Conservation (phyloP, 176 grass and related monocot genomes). For the Paspalum notatum region DNA sequence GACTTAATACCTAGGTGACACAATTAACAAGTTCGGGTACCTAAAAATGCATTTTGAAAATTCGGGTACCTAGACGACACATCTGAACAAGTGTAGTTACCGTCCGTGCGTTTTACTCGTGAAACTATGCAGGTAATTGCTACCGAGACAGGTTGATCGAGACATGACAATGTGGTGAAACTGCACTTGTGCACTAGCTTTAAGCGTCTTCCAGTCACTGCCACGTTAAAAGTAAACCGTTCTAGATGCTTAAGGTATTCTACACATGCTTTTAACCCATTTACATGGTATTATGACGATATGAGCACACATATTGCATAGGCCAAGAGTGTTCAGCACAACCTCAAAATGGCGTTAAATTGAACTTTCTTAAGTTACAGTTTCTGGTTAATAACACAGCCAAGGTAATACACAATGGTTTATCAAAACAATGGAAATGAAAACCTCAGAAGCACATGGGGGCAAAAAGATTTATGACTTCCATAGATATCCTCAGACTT, state of each 20-base stretch:
- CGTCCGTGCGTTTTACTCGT: too few relatives aligned
- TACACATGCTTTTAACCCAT: background rate
- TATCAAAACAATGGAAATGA: constrained; percentile 7
- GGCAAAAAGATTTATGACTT: background rate
- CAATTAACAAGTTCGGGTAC: too few relatives aligned
- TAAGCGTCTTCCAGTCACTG: too few relatives aligned
- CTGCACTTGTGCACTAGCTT: too few relatives aligned
- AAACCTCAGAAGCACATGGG: background rate
- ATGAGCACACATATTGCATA: background rate
- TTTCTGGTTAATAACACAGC: constrained; percentile 2
- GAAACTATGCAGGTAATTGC: too few relatives aligned
- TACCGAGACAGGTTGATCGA: too few relatives aligned
- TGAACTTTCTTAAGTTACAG: constrained; percentile 14
- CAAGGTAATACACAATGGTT: background rate
- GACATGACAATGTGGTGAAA: too few relatives aligned
- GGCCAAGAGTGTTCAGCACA: background rate
- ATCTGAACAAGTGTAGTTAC: too few relatives aligned
- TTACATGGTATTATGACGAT: background rate
- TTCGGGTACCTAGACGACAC: too few relatives aligned
- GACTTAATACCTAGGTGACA: too few relatives aligned
- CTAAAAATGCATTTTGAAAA: too few relatives aligned
- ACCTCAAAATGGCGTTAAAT: background rate
- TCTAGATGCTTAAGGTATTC: background rate
- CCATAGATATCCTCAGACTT: background rate
- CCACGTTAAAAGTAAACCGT: too few relatives aligned